Evolutionary conservation across 2,329 filamentous ascomycete genomes (phyloP).

Genomic region (Botrytis sinoallii): DNA sequence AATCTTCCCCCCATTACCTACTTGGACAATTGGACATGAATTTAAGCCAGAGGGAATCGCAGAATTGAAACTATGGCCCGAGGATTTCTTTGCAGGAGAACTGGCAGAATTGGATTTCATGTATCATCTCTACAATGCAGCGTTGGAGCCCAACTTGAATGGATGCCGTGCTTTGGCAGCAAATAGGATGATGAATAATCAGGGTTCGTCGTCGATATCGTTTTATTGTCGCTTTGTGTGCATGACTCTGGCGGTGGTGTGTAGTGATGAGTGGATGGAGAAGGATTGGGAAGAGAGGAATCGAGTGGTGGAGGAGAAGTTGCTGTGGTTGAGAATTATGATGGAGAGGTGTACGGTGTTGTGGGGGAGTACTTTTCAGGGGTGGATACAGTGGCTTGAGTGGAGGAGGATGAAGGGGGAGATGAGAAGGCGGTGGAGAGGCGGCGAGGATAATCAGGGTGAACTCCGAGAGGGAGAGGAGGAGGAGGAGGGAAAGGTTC

Average conservation of each 20-base stretch:
- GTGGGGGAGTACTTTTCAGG: background rate
- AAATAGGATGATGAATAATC: background rate
- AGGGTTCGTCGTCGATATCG: background rate
- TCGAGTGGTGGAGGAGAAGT: background rate
- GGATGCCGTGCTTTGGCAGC: background rate
- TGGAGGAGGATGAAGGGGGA: background rate
- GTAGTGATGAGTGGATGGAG: background rate
- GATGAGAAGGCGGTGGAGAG: background rate
- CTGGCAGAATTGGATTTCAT: background rate
- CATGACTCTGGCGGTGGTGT: background rate
- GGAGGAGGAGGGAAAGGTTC: background rate
- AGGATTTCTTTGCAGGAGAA: background rate
- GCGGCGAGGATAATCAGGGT: too few relatives aligned
- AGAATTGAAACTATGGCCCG: background rate
- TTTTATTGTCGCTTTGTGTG: background rate
- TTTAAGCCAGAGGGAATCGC: background rate
- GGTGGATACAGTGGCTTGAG: background rate
- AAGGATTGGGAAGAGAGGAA: background rate
- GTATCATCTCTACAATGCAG: background rate
- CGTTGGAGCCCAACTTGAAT: background rate
- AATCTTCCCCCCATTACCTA: conserved; percentile 1
- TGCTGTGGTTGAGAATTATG: background rate
- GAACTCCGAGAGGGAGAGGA: background rate
- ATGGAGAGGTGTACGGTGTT: background rate
- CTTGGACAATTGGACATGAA: background rate